Evolutionary conservation across 306 rosid genomes (phyloP).

Genomic region (Malus fusca): DNA sequence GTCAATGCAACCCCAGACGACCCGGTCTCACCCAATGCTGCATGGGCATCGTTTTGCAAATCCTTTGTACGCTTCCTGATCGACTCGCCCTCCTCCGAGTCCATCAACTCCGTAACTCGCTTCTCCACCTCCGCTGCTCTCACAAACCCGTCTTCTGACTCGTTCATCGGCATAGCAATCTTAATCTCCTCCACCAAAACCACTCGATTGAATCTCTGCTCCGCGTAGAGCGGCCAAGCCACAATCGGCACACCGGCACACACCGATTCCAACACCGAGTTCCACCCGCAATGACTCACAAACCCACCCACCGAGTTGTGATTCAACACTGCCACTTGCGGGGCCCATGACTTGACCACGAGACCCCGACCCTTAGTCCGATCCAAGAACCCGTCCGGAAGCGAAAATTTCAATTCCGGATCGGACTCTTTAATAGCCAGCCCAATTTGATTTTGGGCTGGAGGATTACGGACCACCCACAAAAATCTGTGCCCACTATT

Average conservation of each 20-base stretch:
- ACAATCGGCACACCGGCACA: slow-evolving; percentile 39
- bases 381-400: slow-evolving; percentile 45
- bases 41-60: slow-evolving; percentile 9
- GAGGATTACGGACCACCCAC: slow-evolving; percentile 48
- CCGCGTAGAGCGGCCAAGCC: slow-evolving; percentile 58
- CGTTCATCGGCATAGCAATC: slow-evolving; percentile 33
- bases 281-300: slow-evolving; percentile 65
- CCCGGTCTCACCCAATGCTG: slow-evolving; percentile 18
- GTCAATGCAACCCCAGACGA: slow-evolving; percentile 16
- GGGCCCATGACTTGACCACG: slow-evolving; percentile 52
- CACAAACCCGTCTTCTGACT: slow-evolving; percentile 27
- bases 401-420: slow-evolving; percentile 21
- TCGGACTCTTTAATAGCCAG: slow-evolving; percentile 4
- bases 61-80: background rate
- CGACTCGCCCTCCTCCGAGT: slow-evolving; percentile 16
- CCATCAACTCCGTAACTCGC: slow-evolving; percentile 39
- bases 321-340: slow-evolving; percentile 37
- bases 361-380: slow-evolving; percentile 36
- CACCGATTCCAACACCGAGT: slow-evolving; percentile 49
- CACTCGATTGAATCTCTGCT: slow-evolving; percentile 34
- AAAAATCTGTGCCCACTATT: slow-evolving; percentile 43
- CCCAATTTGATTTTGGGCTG: background rate
- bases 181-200: slow-evolving; percentile 40
- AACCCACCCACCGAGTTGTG: slow-evolving; percentile 60
- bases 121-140: slow-evolving; percentile 26